A percentile compares a stretch with the other conserved stretches of the same genome.
Conservation (phyloP, 441 rosid species). For the Brassica hybrid region DNA sequence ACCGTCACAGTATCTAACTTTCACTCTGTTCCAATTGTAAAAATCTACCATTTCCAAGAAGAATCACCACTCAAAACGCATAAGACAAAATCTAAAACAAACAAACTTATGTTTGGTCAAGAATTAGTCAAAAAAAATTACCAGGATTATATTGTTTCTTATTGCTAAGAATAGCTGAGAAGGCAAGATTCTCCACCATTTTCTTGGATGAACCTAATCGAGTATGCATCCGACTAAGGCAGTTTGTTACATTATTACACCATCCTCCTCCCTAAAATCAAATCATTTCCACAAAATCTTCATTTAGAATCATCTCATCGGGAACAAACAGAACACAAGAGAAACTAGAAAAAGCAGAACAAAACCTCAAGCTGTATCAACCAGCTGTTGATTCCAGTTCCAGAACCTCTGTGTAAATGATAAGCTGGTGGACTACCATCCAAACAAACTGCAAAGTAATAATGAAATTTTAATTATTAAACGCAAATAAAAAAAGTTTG, state of each 20-base stretch:
- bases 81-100: not conserved
- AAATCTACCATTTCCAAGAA: slow-evolving; percentile 53
- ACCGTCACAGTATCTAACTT: slow-evolving; percentile 92
- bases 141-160: slow-evolving; percentile 74
- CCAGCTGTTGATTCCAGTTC: slow-evolving; percentile 72
- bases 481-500: not conserved
- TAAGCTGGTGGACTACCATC: slow-evolving; percentile 84
- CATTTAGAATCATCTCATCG: not conserved
- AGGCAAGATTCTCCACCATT: slow-evolving; percentile 61
- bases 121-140: slow-evolving; percentile 21
- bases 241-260: slow-evolving; percentile 67
- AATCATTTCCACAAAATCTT: not conserved
- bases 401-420: slow-evolving; percentile 61
- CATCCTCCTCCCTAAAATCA: slow-evolving; percentile 74
- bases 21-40: slow-evolving; percentile 91
- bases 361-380: slow-evolving; percentile 72
- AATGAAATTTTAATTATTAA: not conserved
- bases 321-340: slow-evolving; percentile 15
- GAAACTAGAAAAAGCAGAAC: slow-evolving; percentile 28
- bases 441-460: slow-evolving; percentile 56
- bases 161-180: slow-evolving; percentile 71
- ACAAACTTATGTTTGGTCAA: slow-evolving; percentile 17
- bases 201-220: slow-evolving; percentile 65
- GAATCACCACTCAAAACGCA: slow-evolving; percentile 12
- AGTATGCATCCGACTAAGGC: slow-evolving; percentile 59